Evolutionary conservation across 1,284 basidiomycete genomes (phyloP).

Genomic region (Ceratobasidium sp.): DNA sequence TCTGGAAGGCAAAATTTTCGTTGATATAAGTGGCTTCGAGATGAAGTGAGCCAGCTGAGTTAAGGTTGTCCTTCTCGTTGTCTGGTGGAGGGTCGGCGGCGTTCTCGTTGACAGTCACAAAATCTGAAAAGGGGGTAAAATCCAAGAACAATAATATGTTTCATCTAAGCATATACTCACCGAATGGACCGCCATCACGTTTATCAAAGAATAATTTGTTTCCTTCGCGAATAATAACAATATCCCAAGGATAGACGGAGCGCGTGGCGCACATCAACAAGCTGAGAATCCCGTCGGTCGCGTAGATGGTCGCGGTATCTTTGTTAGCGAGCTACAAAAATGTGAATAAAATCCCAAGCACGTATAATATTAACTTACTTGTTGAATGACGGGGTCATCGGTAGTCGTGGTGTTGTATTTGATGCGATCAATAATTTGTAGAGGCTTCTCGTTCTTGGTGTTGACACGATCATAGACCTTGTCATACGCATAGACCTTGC

Average conservation of each 20-base stretch:
- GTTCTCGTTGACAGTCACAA: constrained; percentile 99
- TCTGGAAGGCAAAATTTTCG: constrained; percentile 98
- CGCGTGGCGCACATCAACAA: constrained; percentile 97
- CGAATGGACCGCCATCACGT: constrained; percentile 96
- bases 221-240: constrained; percentile 93
- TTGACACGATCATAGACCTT: constrained; percentile 96
- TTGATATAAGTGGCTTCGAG: constrained; percentile 99
- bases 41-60: constrained; percentile 93
- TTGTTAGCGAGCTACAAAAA: constrained; percentile 76
- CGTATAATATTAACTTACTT: constrained; percentile 63
- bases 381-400: constrained; percentile 95
- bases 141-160: neutral
- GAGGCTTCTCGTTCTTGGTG: constrained; percentile 90
- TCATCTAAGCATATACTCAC: constrained; percentile 49
- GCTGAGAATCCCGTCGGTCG: constrained; percentile 95
- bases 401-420: constrained; percentile 98
- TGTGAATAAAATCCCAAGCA: neutral
- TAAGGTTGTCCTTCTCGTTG: constrained; percentile 85
- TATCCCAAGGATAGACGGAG: constrained; percentile 99
- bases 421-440: constrained; percentile 94
- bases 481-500: constrained; percentile 93
- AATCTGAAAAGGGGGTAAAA: constrained; percentile 65
- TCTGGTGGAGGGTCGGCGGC: constrained; percentile 94
- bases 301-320: constrained; percentile 87
- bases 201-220: constrained; percentile 98